phyloP scores from a whole-genome alignment of 129 eudicot genomes.

The Chrysanthemum lavandulifolium region DNA sequence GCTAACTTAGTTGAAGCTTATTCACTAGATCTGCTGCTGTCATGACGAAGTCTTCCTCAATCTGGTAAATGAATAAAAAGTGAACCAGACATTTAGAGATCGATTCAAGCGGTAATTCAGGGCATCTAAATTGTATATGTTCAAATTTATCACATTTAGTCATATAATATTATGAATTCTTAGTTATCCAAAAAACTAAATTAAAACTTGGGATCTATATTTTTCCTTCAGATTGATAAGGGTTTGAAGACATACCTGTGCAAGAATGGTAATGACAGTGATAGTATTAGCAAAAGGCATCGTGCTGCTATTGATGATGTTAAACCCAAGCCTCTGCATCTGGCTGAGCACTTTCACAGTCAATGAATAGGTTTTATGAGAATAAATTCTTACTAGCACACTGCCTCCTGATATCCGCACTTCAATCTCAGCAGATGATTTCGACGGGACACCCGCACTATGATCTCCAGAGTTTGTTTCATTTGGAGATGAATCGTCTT shows the following conservation, averaged over 20 bases:
- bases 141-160: background rate
- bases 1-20: background rate
- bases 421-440: slow-evolving; percentile 30
- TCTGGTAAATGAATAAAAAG: slow-evolving; percentile 21
- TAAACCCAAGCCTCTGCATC: slow-evolving; percentile 42
- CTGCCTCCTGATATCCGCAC: slow-evolving; percentile 33
- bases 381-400: slow-evolving; percentile 44
- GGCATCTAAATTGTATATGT: background rate
- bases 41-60: slow-evolving; percentile 23
- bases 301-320: slow-evolving; percentile 32
- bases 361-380: slow-evolving; percentile 28
- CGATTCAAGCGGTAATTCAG: background rate
- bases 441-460: background rate
- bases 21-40: slow-evolving; percentile 22
- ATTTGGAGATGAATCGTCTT: slow-evolving; percentile 14
- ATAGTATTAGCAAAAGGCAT: slow-evolving; percentile 39
- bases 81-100: background rate
- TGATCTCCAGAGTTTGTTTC: background rate
- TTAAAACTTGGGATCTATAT: background rate
- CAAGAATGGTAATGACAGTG: slow-evolving; percentile 43
- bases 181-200: background rate
- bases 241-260: slow-evolving; percentile 39
- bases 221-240: background rate
- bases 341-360: slow-evolving; percentile 31
- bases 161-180: background rate